phyloP scores from a whole-genome alignment of 352 stramenopile genomes.

The Pythium grandisporangium region DNA sequence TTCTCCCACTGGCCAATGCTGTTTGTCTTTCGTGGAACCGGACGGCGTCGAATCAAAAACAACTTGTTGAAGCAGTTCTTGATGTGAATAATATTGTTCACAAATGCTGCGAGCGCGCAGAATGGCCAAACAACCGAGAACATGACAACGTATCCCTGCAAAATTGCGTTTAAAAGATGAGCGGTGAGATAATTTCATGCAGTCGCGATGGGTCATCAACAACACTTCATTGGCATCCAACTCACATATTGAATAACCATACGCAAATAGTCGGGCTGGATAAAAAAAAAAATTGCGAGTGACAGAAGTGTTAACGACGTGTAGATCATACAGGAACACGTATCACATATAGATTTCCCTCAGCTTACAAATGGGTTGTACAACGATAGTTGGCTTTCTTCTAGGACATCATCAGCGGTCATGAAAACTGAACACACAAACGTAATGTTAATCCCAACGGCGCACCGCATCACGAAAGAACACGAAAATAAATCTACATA shows the following conservation, averaged over 20 bases:
- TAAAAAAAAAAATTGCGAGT: too few relatives aligned
- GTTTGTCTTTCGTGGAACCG: conserved; percentile 73
- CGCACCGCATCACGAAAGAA: not conserved
- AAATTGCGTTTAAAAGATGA: too few relatives aligned
- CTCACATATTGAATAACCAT: conserved; percentile 86
- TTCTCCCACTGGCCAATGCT: conserved; percentile 86
- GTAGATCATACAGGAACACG: too few relatives aligned
- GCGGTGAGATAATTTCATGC: too few relatives aligned
- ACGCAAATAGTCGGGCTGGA: conserved; percentile 75
- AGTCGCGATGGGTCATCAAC: too few relatives aligned
- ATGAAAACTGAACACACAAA: conserved; percentile 60
- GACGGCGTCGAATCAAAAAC: conserved; percentile 51
- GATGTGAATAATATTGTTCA: conserved; percentile 80
- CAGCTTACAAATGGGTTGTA: conserved; percentile 80
- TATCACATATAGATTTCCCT: too few relatives aligned
- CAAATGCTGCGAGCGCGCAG: conserved; percentile 62
- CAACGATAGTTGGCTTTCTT: conserved; percentile 69
- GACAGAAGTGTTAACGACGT: too few relatives aligned
- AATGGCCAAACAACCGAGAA: conserved; percentile 86
- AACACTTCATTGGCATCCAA: not conserved
- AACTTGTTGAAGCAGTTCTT: conserved; percentile 82
- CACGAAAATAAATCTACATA: not conserved
- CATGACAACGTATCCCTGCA: conserved; percentile 82
- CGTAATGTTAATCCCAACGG: too few relatives aligned
- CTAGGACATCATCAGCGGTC: conserved; percentile 75